A percentile compares a stretch with the other conserved stretches of the same genome.
Evolutionary conservation across 176 grass and related monocot species (phyloP).

Genomic region (Dactylis glomerata): DNA sequence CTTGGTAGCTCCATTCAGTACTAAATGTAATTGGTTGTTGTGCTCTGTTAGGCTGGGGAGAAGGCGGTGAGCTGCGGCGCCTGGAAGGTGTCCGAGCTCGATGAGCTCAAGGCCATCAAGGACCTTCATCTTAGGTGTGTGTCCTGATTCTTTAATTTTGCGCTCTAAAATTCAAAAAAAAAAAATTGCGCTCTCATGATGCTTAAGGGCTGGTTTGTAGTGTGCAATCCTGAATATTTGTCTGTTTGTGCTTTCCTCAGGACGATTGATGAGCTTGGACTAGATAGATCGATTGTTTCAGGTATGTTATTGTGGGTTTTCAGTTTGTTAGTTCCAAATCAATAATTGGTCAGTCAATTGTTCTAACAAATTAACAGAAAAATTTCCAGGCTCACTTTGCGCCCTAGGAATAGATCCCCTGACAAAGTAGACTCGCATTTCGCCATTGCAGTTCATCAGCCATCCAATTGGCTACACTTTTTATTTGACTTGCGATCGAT

Average conservation of each 20-base stretch:
- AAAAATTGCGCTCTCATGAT: too few relatives aligned
- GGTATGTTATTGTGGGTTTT: conserved; percentile 39
- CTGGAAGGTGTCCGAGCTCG: conserved; percentile 55
- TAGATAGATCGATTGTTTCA: conserved; percentile 71
- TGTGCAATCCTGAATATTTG: not conserved
- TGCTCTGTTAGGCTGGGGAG: conserved; percentile 59
- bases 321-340: not conserved
- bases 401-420: not conserved
- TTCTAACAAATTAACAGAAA: not conserved
- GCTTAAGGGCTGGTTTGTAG: not conserved
- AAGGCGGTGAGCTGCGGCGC: conserved; percentile 85
- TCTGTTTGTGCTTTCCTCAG: conserved; percentile 40
- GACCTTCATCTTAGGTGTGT: conserved; percentile 74
- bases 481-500: not conserved
- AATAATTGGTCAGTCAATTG: not conserved
- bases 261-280: conserved; percentile 73
- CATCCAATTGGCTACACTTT: not conserved
- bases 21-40: conserved; percentile 4
- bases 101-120: conserved; percentile 60
- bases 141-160: not conserved
- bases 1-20: not conserved
- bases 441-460: not conserved
- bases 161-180: too few relatives aligned
- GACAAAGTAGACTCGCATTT: not conserved
- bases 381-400: not conserved